phyloP scores from a whole-genome alignment of 176 grass and related monocot species.

The Eleusine coracana region DNA sequence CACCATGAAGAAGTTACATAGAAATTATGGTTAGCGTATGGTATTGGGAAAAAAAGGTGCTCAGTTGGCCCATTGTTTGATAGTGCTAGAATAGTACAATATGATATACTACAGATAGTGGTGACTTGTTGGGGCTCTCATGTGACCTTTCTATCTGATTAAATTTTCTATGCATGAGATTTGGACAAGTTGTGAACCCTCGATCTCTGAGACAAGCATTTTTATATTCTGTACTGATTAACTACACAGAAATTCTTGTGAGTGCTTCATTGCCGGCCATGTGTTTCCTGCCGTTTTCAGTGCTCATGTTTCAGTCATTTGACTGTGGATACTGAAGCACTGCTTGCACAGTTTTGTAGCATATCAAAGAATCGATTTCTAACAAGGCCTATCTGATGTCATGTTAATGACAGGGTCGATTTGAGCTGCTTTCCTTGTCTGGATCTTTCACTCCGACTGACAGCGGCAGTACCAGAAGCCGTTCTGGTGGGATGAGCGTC shows the following conservation, averaged over 20 bases:
- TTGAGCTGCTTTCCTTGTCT: slow-evolving; percentile 83
- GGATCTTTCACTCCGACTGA: slow-evolving; percentile 91
- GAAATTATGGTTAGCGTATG: slow-evolving; percentile 31
- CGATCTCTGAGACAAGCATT: neutral
- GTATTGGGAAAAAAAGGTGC: neutral
- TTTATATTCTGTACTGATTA: neutral
- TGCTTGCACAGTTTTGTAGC: neutral
- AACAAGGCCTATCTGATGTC: neutral
- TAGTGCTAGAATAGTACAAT: neutral
- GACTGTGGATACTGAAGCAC: neutral
- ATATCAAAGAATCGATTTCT: neutral
- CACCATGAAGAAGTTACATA: slow-evolving; percentile 23
- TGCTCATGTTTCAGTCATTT: neutral
- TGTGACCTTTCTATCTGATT: neutral
- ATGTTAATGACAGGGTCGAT: slow-evolving; percentile 59
- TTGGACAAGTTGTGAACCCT: slow-evolving; percentile 15
- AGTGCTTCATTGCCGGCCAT: neutral
- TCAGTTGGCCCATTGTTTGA: neutral
- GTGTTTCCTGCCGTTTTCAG: neutral
- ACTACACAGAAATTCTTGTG: neutral
- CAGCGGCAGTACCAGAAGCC: slow-evolving; percentile 66
- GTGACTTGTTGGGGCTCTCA: neutral
- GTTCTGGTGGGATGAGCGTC: slow-evolving; percentile 90
- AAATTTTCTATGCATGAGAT: neutral
- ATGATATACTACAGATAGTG: neutral